Conservation (phyloP, 805 yeast genomes). For the Zygosaccharomyces gambellarensis region DNA sequence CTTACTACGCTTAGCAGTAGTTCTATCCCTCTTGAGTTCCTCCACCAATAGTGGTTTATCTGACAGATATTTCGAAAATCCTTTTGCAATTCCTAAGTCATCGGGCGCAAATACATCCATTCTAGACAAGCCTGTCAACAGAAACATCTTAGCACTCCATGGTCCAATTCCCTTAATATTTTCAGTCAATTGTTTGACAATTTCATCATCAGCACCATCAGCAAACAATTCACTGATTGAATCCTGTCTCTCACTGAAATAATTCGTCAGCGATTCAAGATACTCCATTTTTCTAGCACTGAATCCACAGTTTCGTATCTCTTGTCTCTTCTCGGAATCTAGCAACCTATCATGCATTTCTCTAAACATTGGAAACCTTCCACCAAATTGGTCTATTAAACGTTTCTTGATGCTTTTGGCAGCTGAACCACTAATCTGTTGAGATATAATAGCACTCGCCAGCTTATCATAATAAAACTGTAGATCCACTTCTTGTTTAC, state of each 20-base stretch:
- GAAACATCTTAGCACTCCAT: constrained; percentile 90
- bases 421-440: constrained; percentile 77
- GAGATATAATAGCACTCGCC: constrained; percentile 53
- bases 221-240: constrained; percentile 38
- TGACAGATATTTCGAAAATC: constrained; percentile 59
- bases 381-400: constrained; percentile 39
- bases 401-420: constrained; percentile 58
- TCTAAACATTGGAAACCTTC: constrained; percentile 49
- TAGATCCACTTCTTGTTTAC: constrained; percentile 13
- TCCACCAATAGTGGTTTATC: constrained; percentile 47
- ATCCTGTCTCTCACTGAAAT: constrained; percentile 40
- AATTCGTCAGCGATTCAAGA: constrained; percentile 48
- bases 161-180: constrained; percentile 66
- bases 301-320: constrained; percentile 60
- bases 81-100: constrained; percentile 83
- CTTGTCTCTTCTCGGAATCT: constrained; percentile 36
- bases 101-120: constrained; percentile 69
- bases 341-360: constrained; percentile 36
- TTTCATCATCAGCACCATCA: constrained; percentile 39
- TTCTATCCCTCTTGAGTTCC: constrained; percentile 42
- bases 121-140: constrained; percentile 61
- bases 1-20: constrained; percentile 33
- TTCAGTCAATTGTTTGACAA: constrained; percentile 44
- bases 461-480: constrained; percentile 41
- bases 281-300: constrained; percentile 66